phyloP scores from a whole-genome alignment of 2,329 filamentous ascomycete species.

The Ascochyta viciae-villosae region DNA sequence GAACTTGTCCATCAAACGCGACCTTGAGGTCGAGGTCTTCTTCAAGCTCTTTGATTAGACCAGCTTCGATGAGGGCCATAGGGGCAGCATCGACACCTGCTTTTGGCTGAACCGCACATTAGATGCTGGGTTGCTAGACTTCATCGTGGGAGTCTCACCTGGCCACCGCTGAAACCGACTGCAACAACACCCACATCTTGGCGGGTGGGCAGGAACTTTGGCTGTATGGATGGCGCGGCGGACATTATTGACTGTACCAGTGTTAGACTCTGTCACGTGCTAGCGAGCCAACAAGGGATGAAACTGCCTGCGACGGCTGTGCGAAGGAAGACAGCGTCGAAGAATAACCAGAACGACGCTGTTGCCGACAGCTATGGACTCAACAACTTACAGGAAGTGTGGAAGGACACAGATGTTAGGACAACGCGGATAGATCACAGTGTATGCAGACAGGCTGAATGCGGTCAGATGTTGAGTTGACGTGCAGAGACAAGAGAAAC shows the following conservation, averaged over 20 bases:
- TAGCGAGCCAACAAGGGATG: constrained; percentile 4
- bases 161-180: constrained; percentile 94
- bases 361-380: background rate
- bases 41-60: constrained; percentile 81
- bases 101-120: constrained; percentile 70
- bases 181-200: constrained; percentile 89
- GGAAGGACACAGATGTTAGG: background rate
- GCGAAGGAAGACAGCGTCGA: background rate
- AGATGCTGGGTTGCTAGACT: constrained; percentile 8
- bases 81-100: constrained; percentile 90
- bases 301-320: background rate
- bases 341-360: background rate
- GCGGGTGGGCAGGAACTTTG: constrained; percentile 80
- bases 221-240: constrained; percentile 63
- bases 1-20: constrained; percentile 81
- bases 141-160: constrained; percentile 65
- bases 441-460: constrained; percentile 7
- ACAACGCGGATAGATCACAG: background rate
- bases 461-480: constrained; percentile 10
- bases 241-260: constrained; percentile 52
- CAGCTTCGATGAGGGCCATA: constrained; percentile 84
- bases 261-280: constrained; percentile 10
- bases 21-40: constrained; percentile 89
- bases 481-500: constrained; percentile 1
- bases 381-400: background rate